These are phyloP conservation scores for Amaranthus palmeri DNA, from an alignment of 148 eudicot species.

Conservation along the genomic window DNA sequence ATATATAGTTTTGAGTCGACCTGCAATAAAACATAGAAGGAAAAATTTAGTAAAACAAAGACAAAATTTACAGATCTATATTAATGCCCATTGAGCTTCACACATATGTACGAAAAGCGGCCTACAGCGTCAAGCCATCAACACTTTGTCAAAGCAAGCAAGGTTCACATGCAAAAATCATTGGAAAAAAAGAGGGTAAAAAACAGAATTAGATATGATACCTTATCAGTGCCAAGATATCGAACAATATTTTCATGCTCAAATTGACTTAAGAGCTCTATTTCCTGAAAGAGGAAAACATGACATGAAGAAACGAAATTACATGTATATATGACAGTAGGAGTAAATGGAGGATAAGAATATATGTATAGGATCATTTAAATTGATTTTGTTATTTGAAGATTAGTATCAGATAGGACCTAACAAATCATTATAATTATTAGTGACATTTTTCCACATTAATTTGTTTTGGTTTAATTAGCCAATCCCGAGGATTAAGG, in stretches of 20 bases:
- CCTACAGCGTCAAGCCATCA: neutral
- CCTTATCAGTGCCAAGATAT: slow-evolving; percentile 47
- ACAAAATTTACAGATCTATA: neutral
- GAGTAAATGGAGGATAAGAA: no score
- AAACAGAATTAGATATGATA: neutral
- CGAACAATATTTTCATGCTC: slow-evolving; percentile 84
- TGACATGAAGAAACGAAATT: neutral
- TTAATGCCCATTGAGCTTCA: neutral
- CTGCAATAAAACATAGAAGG: slow-evolving; percentile 38
- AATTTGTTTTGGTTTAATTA: no score
- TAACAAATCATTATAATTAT: no score
- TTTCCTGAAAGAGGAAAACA: slow-evolving; percentile 46
- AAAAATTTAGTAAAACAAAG: neutral
- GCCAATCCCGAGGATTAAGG: no score
- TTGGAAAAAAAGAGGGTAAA: neutral
- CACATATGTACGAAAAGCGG: neutral
- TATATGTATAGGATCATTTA: no score
- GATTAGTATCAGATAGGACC: no score
- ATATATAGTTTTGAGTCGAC: slow-evolving; percentile 73
- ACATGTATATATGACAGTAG: no score
- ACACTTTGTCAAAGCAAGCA: slow-evolving; percentile 1
- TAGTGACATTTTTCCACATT: no score
- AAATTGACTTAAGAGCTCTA: slow-evolving; percentile 70
- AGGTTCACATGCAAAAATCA: neutral
- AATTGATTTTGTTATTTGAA: no score